Evolutionary conservation across 257 asterid genomes (phyloP).

Genomic region (Lycium ferocissimum): DNA sequence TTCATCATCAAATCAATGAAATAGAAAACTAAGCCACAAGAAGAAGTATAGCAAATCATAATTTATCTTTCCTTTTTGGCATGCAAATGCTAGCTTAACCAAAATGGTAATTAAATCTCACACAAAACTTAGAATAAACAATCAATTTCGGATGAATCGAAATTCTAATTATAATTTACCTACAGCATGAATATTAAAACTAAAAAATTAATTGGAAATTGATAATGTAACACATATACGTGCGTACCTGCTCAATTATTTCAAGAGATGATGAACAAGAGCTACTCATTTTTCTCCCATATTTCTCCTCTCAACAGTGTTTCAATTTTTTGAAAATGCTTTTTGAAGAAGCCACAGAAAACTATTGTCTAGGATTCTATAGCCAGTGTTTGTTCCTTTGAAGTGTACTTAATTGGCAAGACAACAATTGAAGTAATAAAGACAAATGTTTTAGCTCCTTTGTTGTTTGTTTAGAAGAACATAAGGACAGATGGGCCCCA

Average conservation of each 20-base stretch:
- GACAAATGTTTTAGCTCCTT: neutral
- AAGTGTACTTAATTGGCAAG: neutral
- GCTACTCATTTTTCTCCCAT: neutral
- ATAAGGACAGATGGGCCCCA: neutral
- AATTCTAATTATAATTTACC: neutral
- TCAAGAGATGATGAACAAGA: conserved; percentile 5
- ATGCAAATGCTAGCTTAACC: neutral
- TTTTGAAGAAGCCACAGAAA: neutral
- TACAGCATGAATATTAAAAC: neutral
- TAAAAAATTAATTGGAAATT: neutral
- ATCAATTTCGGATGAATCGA: neutral
- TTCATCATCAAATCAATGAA: neutral
- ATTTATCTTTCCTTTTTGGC: neutral
- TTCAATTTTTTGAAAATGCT: conserved; percentile 10
- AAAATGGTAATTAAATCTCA: conserved; percentile 14
- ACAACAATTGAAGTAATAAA: neutral
- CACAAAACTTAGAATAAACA: neutral
- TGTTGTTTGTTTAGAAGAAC: neutral
- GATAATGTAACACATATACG: neutral
- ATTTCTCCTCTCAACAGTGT: neutral
- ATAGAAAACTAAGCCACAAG: too few relatives aligned
- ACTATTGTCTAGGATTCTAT: neutral
- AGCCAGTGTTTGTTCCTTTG: neutral
- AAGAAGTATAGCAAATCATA: too few relatives aligned
- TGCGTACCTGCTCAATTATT: neutral